These are phyloP conservation scores for Multifurca ochricompacta DNA, from an alignment of 768 basidiomycete genomes.

Conservation along the genomic window DNA sequence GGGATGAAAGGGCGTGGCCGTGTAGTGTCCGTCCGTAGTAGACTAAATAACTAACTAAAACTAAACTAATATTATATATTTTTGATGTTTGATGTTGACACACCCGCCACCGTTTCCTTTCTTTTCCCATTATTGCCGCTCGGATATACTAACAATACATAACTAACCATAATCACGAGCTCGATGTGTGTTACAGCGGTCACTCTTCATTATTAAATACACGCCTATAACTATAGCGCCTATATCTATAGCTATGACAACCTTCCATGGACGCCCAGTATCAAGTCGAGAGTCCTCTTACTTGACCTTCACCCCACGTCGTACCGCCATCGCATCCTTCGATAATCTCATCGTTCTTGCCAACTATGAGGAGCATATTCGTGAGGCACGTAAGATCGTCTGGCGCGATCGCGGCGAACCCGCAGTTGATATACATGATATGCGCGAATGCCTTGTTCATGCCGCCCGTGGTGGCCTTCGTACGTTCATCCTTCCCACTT, in stretches of 20 bases:
- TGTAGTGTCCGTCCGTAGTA: not conserved
- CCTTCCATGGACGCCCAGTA: constrained; percentile 3
- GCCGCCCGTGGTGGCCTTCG: constrained; percentile 63
- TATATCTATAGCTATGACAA: no score
- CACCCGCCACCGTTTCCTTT: not conserved
- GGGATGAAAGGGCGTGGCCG: not conserved
- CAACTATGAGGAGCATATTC: constrained; percentile 70
- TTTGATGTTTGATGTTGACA: not conserved
- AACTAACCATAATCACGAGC: no score
- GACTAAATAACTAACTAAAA: not conserved
- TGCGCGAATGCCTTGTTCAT: constrained; percentile 63
- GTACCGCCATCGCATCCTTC: constrained; percentile 41
- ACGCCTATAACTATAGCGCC: no score
- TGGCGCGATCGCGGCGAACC: constrained; percentile 78
- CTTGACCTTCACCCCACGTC: constrained; percentile 45
- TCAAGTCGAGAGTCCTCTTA: constrained; percentile 29
- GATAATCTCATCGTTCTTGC: constrained; percentile 83
- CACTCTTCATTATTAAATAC: no score
- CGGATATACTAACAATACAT: no score
- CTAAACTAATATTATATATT: not conserved
- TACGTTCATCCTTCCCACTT: constrained; percentile 34
- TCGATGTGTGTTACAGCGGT: no score
- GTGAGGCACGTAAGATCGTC: constrained; percentile 68
- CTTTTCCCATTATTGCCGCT: not conserved
- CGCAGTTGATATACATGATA: constrained; percentile 54